phyloP scores from a whole-genome alignment of 2,329 filamentous ascomycete species.

The Ophiocordyceps australis region DNA sequence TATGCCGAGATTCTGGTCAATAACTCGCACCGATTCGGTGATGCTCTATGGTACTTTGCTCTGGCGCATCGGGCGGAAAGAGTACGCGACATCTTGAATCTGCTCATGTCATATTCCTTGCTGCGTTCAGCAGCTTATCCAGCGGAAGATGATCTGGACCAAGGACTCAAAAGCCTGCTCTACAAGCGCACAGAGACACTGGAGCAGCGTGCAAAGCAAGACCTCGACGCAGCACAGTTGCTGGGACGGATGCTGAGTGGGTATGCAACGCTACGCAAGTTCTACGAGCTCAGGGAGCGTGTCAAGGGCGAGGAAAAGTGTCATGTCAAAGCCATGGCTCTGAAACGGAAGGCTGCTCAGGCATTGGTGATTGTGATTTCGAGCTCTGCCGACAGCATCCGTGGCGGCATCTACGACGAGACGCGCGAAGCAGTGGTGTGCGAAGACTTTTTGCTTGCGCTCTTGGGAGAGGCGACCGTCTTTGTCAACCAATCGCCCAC shows the following conservation, averaged over 20 bases:
- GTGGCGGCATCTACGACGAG: slow-evolving; percentile 74
- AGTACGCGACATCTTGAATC: slow-evolving; percentile 69
- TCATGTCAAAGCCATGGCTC: slow-evolving; percentile 27
- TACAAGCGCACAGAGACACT: slow-evolving; percentile 54
- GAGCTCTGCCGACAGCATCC: slow-evolving; percentile 78
- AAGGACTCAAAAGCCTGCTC: slow-evolving; percentile 51
- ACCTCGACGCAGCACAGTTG: slow-evolving; percentile 66
- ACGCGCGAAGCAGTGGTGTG: slow-evolving; percentile 67
- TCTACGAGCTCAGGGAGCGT: slow-evolving; percentile 71
- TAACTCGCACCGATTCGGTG: slow-evolving; percentile 61
- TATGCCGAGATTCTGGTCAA: slow-evolving; percentile 65
- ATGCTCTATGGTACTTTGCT: slow-evolving; percentile 80
- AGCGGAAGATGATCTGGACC: slow-evolving; percentile 50
- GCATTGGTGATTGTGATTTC: slow-evolving; percentile 70
- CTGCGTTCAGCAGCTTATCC: slow-evolving; percentile 74
- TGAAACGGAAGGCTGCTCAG: slow-evolving; percentile 50
- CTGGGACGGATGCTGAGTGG: slow-evolving; percentile 76
- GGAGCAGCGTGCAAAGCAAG: slow-evolving; percentile 51
- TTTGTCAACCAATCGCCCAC: slow-evolving; percentile 43
- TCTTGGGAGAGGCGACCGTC: slow-evolving; percentile 69
- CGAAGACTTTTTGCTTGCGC: slow-evolving; percentile 67
- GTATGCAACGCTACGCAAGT: slow-evolving; percentile 78
- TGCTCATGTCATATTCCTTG: slow-evolving; percentile 74
- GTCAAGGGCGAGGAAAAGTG: slow-evolving; percentile 10
- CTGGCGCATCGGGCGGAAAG: slow-evolving; percentile 63